Evolutionary conservation across 139 green algal species (phyloP), one percentile per base, ranked within the genome.

Genomic region (Picochlorum sp.): DNA sequence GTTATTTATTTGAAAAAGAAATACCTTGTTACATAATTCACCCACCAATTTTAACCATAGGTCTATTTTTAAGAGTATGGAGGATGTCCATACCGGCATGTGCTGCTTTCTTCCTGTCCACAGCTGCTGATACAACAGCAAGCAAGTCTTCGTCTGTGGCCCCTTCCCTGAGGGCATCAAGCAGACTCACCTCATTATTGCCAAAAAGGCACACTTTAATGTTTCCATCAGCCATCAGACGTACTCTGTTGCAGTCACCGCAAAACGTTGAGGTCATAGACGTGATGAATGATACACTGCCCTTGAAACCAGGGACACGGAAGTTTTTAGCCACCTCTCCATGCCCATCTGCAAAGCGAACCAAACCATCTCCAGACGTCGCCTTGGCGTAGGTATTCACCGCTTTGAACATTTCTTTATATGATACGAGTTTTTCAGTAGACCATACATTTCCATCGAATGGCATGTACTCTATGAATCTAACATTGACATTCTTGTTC

Each of bases 381-480:
- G 14, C 34, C 24, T 21, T 21, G 0, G 47, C n/a, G 28, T 60
- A 63, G 14, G 23, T 56, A 24, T 62, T 51, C n/a, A 57, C 23
- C 24, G 67, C 55, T 7, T 20, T 28, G 2, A 15, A 45, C 59
- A 84, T 44, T 58, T 96, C 90, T 21, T 59, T 70, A 74, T 94
- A 98, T 1, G 84, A 59, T 38, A 91, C 89, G 90, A 98, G 89
- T 76, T 94, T 95, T 14, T 28, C 51, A 52, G 79, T 71, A 21
- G 57, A 71, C 92, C 92, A 99, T 16, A 90, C 87, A 63, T 99
- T 99, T 61, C 94, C 94, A 63, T 98, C 91, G 63, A 99, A 99
- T n/a, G 94, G 94, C 94, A 99, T 99, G 81, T 95, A 98, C 88
- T 99, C 94, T 45, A 99, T 99, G 81, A 99, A 99, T 16, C 94